Base-by-base conservation (phyloP, 2,329 filamentous ascomycete genomes). In the Taxawa tesnikishii region DNA sequence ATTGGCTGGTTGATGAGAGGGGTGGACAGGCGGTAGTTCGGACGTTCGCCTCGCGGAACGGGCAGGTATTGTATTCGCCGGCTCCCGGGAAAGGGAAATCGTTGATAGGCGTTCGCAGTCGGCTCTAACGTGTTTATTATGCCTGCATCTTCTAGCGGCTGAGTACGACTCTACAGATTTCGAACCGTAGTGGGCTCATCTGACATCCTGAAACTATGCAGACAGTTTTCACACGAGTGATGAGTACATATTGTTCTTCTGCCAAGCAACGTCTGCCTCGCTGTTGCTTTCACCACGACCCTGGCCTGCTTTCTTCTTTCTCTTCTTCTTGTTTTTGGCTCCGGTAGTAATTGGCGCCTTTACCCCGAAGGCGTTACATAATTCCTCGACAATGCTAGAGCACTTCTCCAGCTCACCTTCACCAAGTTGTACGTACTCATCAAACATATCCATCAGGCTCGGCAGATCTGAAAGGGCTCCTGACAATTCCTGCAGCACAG, bases 291-390 rank as follows among this genome's bases (percentile, higher is more conserved):
- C 7, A 4, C 21, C 34, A 10, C 19, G 8, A 8, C 8, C 19
- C n/a, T 8, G 8, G 19, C 8, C 27, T n/a, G 15, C 30, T 11
- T 37, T 26, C 26, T 37, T 31, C 6, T 27, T 31, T 30, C 33
- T 37, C 27, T 37, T 37, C 34, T 37, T 37, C 26, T 37, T 37
- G 26, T 35, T 35, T 16, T 35, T 31, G 7, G 34, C 17, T 8
- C 26, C 26, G 10, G 15, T 24, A 6, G 15, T 26, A 15, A n/a
- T n/a, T n/a, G 26, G 23, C 16, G 29, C 18, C 4, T 26, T n/a
- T 10, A 37, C 17, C 11, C 34, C 34, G 8, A 29, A 17, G 4
- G 18, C 11, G n/a, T 26, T 19, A 12, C 32, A 16, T 7, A 14
- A 19, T 5, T 24, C 29, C 13, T 15, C 14, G 1, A 37, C 19